Base-by-base conservation (phyloP, 164 flowering plant genomes). In the Warburgia ugandensis region DNA sequence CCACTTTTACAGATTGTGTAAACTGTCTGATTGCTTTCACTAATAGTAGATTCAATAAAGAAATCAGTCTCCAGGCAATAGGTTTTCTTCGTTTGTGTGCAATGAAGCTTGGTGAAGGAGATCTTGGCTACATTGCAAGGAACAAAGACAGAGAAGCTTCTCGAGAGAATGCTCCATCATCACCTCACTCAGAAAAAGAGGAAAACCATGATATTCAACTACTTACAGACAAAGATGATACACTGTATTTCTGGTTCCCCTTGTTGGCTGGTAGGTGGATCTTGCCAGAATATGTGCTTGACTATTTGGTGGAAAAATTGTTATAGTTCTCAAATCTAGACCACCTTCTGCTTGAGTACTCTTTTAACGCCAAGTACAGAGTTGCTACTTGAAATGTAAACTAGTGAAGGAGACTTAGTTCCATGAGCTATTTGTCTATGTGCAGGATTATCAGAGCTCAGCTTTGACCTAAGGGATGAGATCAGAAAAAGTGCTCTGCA, bases 1-100 rank as follows among this genome's bases (percentile, higher is more conserved):
- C 91, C 40, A 94, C 97, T 37, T 89, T 94, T 54, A 94, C 99
- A 4, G 99, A 94, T 57, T 94, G 96, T 67, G 99, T 94, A 36
- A 94, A 89, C 56, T 94, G 97, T 51, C 68, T 94, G 20, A 81
- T 94, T 56, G 96, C 96, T 62, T 94, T 94, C 66, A 94, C 99
- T 26, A 94, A 84, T 70, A 86, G 79, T 68, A 76, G 90, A 63
- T 86, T 89, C 73, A 83, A 78, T 80, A 89, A 77, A 56, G 99
- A 89, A 16, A 84, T 94, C 42, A 89, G 99, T 71, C 88, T 94
- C 45, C 83, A 81, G 81, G 99, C 97, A 21, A 94, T 94, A 69
- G 87, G 63, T 53, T 89, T 89, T 70, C 94, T 94, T 59, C 89
- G 82, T 35, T 86, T 77, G 61, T 89, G 97, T 76, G 99, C 96